Base-by-base conservation (phyloP, 148 eudicot species). In the Rhododendron ferrugineum region DNA sequence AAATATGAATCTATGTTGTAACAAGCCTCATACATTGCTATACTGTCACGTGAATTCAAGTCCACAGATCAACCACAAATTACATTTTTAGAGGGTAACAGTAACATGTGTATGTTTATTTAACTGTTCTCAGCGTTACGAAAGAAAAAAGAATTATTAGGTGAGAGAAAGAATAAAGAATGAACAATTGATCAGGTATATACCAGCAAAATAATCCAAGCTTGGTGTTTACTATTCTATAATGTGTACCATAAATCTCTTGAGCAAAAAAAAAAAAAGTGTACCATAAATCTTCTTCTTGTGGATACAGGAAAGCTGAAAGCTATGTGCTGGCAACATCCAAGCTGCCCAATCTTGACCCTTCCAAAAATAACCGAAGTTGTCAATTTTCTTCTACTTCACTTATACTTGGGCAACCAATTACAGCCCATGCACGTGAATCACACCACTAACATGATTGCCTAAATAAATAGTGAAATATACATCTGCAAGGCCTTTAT, bases 171-270 rank as follows among this genome's bases (percentile, higher is more conserved):
- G 50, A 47, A 72, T 28, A 36, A 83, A 50, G 79, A 72, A 73
- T 50, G 46, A 83, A 49, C 3, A 22, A 52, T 34, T 46, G 70
- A 36, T 74, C 80, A 75, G 36, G 70, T 13, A 74, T 84, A 74
- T 70, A 68, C 50, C 62, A 72, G 79, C 30, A 44, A 68, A 83
- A 4, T 30, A 83, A 83, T n/a, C 40, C 44, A 70, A 34, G 73
- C 18, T 26, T 83, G 60, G 34, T 23, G 70, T 47, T 34, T 36
- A 20, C 16, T 58, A 81, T 81, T 10, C 60, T 50, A 50, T 20
- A n/a, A 50, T 26, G 66, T 73, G 42, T 73, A 49, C 68, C 80
- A 50, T 54, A 34, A 73, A 20, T 84, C 32, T 36, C 56, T n/a
- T 5, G 1, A 52, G 18, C 16, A n/a, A n/a, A n/a, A 52, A 52